These are phyloP conservation scores for Lactifluus piperatus DNA, from an alignment of 768 basidiomycete genomes.

Conservation along the genomic window DNA sequence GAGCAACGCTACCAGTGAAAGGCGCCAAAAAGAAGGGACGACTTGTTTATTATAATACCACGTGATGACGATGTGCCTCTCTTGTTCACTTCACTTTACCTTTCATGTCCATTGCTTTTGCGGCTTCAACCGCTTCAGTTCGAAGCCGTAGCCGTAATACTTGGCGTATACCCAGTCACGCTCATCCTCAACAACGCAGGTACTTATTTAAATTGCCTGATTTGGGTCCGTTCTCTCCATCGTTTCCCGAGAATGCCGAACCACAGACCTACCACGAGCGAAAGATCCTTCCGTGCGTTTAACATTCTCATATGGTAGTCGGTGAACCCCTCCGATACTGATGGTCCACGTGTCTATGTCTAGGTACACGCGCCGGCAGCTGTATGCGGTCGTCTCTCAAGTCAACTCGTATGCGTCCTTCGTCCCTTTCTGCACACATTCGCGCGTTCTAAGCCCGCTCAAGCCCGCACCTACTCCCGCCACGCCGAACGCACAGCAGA, in stretches of 20 bases:
- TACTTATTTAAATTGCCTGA: constrained; percentile 35
- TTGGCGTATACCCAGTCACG: background rate
- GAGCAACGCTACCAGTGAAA: too few relatives aligned
- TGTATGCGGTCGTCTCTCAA: constrained; percentile 84
- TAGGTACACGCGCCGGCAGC: constrained; percentile 70
- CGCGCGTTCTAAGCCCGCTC: constrained; percentile 47
- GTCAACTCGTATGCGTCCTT: constrained; percentile 80
- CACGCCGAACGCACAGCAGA: constrained; percentile 27
- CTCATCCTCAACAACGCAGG: constrained; percentile 8
- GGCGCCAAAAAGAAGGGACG: too few relatives aligned
- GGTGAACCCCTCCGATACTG: background rate
- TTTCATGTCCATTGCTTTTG: constrained; percentile 5
- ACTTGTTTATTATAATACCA: background rate
- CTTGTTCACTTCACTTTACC: background rate
- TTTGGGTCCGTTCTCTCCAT: constrained; percentile 37
- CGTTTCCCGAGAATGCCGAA: constrained; percentile 29
- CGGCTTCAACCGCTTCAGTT: background rate
- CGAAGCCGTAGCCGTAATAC: background rate
- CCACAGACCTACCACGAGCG: constrained; percentile 69
- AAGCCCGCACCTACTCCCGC: constrained; percentile 19
- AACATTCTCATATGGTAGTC: constrained; percentile 1
- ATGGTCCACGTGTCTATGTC: background rate
- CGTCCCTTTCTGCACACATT: constrained; percentile 79
- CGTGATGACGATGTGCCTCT: background rate
- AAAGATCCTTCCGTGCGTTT: constrained; percentile 79